A percentile compares a stretch with the other conserved stretches of the same genome.
These are phyloP conservation scores for Aspergillus campestris DNA, from an alignment of 495 filamentous ascomycete species.

Conservation along the genomic window DNA sequence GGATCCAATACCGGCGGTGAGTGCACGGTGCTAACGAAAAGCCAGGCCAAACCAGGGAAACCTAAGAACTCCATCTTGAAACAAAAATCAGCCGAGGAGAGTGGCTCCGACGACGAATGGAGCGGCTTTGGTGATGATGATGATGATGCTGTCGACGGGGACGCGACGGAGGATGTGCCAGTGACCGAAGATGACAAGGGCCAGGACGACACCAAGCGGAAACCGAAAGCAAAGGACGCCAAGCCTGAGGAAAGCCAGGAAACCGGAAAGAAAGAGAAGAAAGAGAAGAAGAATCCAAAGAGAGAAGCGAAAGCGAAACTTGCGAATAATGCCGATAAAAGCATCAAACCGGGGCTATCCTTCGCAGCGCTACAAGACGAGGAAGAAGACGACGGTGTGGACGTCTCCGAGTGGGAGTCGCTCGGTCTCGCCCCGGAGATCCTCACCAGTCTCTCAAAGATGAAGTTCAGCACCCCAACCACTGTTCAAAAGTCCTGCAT, in stretches of 20 bases:
- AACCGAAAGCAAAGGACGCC: conserved; percentile 8
- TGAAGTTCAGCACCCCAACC: conserved; percentile 74
- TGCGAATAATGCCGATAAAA: conserved; percentile 9
- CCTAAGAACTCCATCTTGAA: conserved; percentile 31
- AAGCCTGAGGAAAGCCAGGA: conserved; percentile 12
- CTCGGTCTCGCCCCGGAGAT: conserved; percentile 62
- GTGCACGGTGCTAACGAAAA: neutral
- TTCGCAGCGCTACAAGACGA: conserved; percentile 35
- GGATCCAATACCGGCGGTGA: neutral
- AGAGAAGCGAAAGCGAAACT: conserved; percentile 15
- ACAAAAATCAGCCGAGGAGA: conserved; percentile 8
- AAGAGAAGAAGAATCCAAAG: conserved; percentile 19
- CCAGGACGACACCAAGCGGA: conserved; percentile 16
- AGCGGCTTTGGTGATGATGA: conserved; percentile 43
- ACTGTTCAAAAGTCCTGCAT: conserved; percentile 70
- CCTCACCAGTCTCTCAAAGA: conserved; percentile 62
- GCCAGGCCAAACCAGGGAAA: conserved; percentile 29
- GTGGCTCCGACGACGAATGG: conserved; percentile 45
- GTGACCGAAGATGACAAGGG: conserved; percentile 15
- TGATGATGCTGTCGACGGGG: no score
- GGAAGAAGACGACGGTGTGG: conserved; percentile 36
- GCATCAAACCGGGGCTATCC: conserved; percentile 24
- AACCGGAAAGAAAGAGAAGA: conserved; percentile 24
- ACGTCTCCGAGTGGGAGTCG: conserved; percentile 65
- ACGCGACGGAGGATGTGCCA: conserved; percentile 12